A percentile compares a stretch with the other conserved stretches of the same genome.
Evolutionary conservation across 1,139 yeast species (phyloP).

Genomic region (Scheffersomyces lignicola): DNA sequence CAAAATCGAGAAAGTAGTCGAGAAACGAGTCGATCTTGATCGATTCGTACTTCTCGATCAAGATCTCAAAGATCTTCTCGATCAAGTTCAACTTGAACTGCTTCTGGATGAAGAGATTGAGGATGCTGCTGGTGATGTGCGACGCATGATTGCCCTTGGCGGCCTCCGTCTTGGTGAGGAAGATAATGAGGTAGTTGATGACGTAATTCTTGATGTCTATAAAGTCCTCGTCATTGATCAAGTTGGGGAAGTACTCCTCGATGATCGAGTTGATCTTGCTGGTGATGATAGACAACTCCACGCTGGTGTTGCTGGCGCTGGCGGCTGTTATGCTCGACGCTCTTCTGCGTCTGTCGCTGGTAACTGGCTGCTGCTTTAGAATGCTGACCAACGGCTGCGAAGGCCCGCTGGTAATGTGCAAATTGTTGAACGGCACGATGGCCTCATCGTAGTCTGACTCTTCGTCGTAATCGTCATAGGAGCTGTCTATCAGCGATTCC

Average conservation of each 20-base stretch:
- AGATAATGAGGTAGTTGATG: conserved; percentile 5
- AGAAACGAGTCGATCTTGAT: conserved; percentile 17
- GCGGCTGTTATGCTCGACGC: neutral
- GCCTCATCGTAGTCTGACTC: neutral
- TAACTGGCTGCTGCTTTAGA: neutral
- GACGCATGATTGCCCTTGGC: conserved; percentile 11
- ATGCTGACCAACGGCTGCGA: conserved; percentile 2
- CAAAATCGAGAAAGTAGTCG: conserved; percentile 10
- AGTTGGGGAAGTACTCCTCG: conserved; percentile 11
- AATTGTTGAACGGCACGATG: neutral
- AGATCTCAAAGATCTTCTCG: conserved; percentile 16
- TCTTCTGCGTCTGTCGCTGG: neutral
- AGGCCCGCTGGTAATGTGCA: neutral
- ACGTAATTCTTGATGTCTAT: conserved; percentile 12
- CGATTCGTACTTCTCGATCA: conserved; percentile 20
- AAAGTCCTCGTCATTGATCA: conserved; percentile 10
- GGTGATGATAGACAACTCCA: conserved; percentile 2
- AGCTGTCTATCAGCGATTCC: too few species aligned
- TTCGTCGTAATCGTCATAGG: neutral
- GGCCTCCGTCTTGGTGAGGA: conserved; percentile 1
- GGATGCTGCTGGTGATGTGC: conserved; percentile 16
- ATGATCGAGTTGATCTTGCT: conserved; percentile 12
- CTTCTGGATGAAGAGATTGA: conserved; percentile 16
- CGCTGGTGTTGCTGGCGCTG: neutral
- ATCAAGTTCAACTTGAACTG: conserved; percentile 11